These are phyloP conservation scores for Tulasnella sp. DNA, from an alignment of 768 basidiomycete species.

Conservation along the genomic window DNA sequence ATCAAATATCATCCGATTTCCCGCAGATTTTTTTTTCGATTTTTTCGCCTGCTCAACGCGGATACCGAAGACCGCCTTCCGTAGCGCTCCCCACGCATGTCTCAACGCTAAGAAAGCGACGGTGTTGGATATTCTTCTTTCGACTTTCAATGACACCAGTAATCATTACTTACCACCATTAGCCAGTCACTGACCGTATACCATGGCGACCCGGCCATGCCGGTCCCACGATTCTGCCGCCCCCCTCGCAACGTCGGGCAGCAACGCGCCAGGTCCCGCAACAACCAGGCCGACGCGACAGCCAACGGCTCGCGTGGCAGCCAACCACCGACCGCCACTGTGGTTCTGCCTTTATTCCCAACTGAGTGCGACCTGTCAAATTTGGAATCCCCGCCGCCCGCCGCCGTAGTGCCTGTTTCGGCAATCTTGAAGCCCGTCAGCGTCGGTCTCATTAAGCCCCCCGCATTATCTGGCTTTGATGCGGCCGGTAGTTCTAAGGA, in stretches of 20 bases:
- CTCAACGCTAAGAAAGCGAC: not conserved
- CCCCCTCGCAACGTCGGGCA: slow-evolving; percentile 16
- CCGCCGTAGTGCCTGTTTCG: not conserved
- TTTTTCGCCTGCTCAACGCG: not conserved
- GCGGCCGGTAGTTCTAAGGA: not conserved
- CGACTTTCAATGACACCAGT: not conserved
- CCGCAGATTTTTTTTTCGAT: slow-evolving; percentile 1
- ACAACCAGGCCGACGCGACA: slow-evolving; percentile 12
- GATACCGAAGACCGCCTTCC: slow-evolving; percentile 15
- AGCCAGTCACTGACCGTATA: not conserved
- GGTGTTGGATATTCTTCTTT: not conserved
- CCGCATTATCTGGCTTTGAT: slow-evolving; percentile 5
- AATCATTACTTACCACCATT: not conserved
- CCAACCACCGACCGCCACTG: not conserved
- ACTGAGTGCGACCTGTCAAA: not conserved
- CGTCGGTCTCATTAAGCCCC: slow-evolving; percentile 1
- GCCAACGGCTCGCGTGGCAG: not conserved
- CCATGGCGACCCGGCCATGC: not conserved
- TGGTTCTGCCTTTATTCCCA: slow-evolving; percentile 5
- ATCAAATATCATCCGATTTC: slow-evolving; percentile 13
- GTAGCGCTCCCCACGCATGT: slow-evolving; percentile 12
- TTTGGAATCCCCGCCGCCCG: slow-evolving; percentile 12
- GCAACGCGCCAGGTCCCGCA: slow-evolving; percentile 18
- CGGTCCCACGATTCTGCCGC: slow-evolving; percentile 19
- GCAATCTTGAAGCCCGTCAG: not conserved